A percentile compares a stretch with the other conserved stretches of the same genome.
Conservation (phyloP, 257 asterid species). For the Perilla frutescens region DNA sequence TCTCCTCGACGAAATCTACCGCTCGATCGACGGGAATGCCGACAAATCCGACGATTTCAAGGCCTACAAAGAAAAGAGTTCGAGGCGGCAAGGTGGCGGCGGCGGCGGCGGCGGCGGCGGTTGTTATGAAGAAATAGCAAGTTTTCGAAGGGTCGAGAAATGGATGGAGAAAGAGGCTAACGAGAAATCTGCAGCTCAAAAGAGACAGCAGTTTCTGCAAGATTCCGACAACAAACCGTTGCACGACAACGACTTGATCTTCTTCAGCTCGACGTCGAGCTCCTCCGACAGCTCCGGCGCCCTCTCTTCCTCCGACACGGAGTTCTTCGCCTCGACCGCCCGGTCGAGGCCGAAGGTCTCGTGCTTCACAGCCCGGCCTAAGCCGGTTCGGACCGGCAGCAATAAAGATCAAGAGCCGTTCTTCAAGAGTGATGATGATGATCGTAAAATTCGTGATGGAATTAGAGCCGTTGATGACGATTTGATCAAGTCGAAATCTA, state of each 20-base stretch:
- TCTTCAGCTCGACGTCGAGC: slow-evolving; percentile 74
- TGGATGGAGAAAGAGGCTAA: slow-evolving; percentile 61
- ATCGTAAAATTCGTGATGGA: not conserved
- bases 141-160: slow-evolving; percentile 55
- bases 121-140: slow-evolving; percentile 38
- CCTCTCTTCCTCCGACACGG: slow-evolving; percentile 71
- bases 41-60: slow-evolving; percentile 35
- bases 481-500: slow-evolving; percentile 53
- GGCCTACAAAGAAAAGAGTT: slow-evolving; percentile 27
- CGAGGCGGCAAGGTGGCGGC: slow-evolving; percentile 18
- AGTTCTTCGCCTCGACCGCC: slow-evolving; percentile 49
- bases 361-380: slow-evolving; percentile 54
- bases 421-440: not conserved
- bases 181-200: slow-evolving; percentile 29
- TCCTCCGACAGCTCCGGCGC: slow-evolving; percentile 86
- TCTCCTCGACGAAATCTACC: slow-evolving; percentile 89
- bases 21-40: slow-evolving; percentile 68
- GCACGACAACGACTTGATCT: slow-evolving; percentile 58
- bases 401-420: too few species aligned
- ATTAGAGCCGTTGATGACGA: slow-evolving; percentile 34
- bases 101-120: slow-evolving; percentile 16
- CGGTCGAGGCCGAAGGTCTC: slow-evolving; percentile 46
- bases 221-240: slow-evolving; percentile 35
- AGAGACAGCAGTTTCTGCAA: slow-evolving; percentile 34
- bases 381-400: slow-evolving; percentile 44